Conservation (phyloP, 2,329 filamentous ascomycete genomes). For the Lizonia empirigonia region DNA sequence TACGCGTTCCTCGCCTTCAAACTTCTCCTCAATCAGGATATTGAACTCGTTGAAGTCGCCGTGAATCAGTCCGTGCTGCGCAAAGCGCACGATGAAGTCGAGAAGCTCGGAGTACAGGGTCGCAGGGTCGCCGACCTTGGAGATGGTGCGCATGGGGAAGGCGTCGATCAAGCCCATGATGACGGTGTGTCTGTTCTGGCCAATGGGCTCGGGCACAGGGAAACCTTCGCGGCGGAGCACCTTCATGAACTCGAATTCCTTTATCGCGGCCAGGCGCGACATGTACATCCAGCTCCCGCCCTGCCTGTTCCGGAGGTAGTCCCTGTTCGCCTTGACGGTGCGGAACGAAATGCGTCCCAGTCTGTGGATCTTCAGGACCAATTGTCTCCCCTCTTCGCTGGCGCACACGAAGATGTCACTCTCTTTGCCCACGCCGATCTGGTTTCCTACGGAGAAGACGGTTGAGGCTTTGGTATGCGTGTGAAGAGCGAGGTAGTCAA, state of each 20-base stretch:
- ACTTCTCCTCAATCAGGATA: conserved; percentile 83
- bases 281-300: conserved; percentile 98
- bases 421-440: conserved; percentile 96
- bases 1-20: conserved; percentile 46
- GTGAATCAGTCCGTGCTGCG: conserved; percentile 88
- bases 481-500: conserved; percentile 97
- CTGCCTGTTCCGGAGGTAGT: conserved; percentile 83
- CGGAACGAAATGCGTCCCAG: conserved; percentile 96
- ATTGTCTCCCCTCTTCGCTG: conserved; percentile 74
- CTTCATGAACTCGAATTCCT: conserved; percentile 94
- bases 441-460: conserved; percentile 90
- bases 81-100: conserved; percentile 80
- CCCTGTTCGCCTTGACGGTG: conserved; percentile 91
- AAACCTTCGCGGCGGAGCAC: conserved; percentile 83
- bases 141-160: conserved; percentile 87
- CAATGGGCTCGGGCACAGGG: conserved; percentile 83
- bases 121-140: conserved; percentile 80
- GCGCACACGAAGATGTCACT: conserved; percentile 96
- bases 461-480: conserved; percentile 78
- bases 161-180: conserved; percentile 95
- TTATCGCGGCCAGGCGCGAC: conserved; percentile 87
- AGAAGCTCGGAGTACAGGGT: conserved; percentile 92
- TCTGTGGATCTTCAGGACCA: conserved; percentile 93
- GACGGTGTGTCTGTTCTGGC: conserved; percentile 91
- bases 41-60: conserved; percentile 99